phyloP scores from a whole-genome alignment of 805 yeast species.

The Cephaloascus albidus region DNA sequence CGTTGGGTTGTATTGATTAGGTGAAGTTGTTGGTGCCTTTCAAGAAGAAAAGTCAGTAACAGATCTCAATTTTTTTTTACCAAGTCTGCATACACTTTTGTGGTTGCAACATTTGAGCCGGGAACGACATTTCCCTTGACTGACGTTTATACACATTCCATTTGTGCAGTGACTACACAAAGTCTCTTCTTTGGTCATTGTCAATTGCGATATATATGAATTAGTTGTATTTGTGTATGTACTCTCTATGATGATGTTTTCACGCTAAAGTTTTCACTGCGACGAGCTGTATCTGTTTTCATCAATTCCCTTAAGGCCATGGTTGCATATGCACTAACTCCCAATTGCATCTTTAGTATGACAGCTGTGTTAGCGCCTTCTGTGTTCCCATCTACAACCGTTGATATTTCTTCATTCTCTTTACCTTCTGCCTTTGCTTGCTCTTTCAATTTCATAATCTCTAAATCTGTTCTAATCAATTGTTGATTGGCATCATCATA shows the following conservation, averaged over 20 bases:
- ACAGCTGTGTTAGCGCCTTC: conserved; percentile 55
- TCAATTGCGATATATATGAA: too few relatives aligned
- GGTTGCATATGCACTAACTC: conserved; percentile 89
- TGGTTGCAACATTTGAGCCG: background rate
- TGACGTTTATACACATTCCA: too few relatives aligned
- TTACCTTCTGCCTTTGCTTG: conserved; percentile 10
- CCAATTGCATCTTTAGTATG: conserved; percentile 66
- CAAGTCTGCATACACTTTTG: background rate
- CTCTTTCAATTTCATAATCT: conserved; percentile 15
- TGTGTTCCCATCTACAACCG: conserved; percentile 18
- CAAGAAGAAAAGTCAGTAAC: too few relatives aligned
- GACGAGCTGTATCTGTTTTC: conserved; percentile 56
- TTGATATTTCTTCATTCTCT: conserved; percentile 24
- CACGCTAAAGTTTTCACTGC: conserved; percentile 8
- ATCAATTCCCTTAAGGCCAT: conserved; percentile 93
- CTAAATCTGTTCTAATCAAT: conserved; percentile 72
- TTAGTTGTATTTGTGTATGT: too few relatives aligned
- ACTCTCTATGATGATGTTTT: background rate
- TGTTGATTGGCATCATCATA: conserved; percentile 63
- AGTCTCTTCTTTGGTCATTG: too few relatives aligned
- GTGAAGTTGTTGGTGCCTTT: too few relatives aligned
- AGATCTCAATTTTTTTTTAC: too few relatives aligned
- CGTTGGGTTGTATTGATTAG: too few relatives aligned
- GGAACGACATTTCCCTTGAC: too few relatives aligned
- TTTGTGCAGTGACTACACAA: too few relatives aligned